Percentiles rank a stretch among this genome's conserved stretches.
These are phyloP conservation scores for Clohesyomyces aquaticus DNA, from an alignment of 495 filamentous ascomycete genomes.

Conservation along the genomic window DNA sequence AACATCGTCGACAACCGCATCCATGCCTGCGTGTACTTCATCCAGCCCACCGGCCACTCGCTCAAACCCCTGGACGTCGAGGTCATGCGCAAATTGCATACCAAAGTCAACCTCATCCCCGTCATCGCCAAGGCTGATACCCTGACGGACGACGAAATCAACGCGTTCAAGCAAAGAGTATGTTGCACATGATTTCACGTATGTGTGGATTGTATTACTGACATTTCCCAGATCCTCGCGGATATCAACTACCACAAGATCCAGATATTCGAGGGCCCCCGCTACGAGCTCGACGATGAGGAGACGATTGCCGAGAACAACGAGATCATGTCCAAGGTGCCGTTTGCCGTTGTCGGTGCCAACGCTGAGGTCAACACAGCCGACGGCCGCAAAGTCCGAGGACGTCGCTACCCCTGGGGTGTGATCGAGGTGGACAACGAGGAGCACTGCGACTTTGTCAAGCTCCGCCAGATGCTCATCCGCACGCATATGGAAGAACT, in stretches of 20 bases:
- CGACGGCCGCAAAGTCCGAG: constrained; percentile 94
- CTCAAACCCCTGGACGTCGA: constrained; percentile 98
- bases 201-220: constrained; percentile 18
- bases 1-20: constrained; percentile 99
- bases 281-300: constrained; percentile 97
- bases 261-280: constrained; percentile 97
- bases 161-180: constrained; percentile 91
- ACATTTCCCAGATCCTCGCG: constrained; percentile 76
- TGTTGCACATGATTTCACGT: constrained; percentile 45
- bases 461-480: constrained; percentile 99
- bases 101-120: constrained; percentile 99
- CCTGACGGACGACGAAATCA: constrained; percentile 94
- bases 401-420: constrained; percentile 97
- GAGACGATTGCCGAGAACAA: constrained; percentile 99
- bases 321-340: constrained; percentile 99
- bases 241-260: constrained; percentile 96
- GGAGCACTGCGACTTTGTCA: constrained; percentile 99
- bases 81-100: constrained; percentile 98
- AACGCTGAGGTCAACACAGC: constrained; percentile 87
- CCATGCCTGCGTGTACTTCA: constrained; percentile 98
- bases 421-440: constrained; percentile 99
- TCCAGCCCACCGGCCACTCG: constrained; percentile 98
- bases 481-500: constrained; percentile 99
- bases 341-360: constrained; percentile 96
- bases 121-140: constrained; percentile 99